Evolutionary conservation across 2,329 filamentous ascomycete genomes (phyloP), one percentile per base, ranked within the genome.

Genomic region (Emmonsia crescens): DNA sequence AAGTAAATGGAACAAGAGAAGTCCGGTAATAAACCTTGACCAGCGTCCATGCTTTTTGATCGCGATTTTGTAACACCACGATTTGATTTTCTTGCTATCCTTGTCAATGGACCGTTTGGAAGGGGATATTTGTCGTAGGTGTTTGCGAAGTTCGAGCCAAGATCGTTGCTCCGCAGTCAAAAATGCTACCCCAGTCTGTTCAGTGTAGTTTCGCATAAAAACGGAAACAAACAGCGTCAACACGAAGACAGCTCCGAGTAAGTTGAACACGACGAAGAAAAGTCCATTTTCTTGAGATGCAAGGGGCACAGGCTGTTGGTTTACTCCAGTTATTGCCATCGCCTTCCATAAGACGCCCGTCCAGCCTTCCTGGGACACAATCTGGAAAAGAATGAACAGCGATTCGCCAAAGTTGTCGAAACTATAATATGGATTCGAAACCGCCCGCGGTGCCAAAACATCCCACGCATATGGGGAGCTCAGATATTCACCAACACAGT

Each of bases 201-300:
- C 94, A 0, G 94, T 99, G 75, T 99, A 99, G 74, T 96, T 99
- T 64, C 94, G 90, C 94, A 99, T 99, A 74, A 99, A 99, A 64
- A 99, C 94, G 61, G 94, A 97, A 56, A 99, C 95, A 74, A 99
- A 99, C 71, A 99, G 79, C 0, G 94, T 99, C 71, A 99, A 82
- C 64, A 99, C 89, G 76, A 99, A 99, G 66, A 99, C 93, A 0
- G 94, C 94, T 38, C 91, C 91, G 68, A 99, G 82, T 72, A 99
- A 83, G 76, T 99, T 99, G 85, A 97, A 99, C 4, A 93, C 82
- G 61, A 99, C 85, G 72, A 99, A 96, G 79, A 96, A 99, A 42
- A 97, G 74, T 0, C 90, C 92, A 66, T 99, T 97, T 48, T 88
- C 91, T 69, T 92, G 85, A 1, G 88, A 83, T 1, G 84, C 80